Conservation (phyloP, 2,329 filamentous ascomycete species). For the Diplodia sapinea region DNA sequence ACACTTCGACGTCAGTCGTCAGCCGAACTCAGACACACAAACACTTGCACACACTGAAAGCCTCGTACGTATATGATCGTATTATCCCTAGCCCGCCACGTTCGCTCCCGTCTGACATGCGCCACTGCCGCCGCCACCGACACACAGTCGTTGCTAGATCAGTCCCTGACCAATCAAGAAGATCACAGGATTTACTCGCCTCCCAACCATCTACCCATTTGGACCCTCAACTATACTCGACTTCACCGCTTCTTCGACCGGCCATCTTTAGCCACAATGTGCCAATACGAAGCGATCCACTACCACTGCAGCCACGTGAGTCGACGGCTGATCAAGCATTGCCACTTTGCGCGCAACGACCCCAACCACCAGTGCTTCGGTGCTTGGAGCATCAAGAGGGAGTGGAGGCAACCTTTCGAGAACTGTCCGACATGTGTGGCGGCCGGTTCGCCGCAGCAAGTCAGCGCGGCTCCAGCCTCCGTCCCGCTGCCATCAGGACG, state of each 20-base stretch:
- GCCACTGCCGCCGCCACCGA: slow-evolving; percentile 22
- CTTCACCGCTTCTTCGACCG: slow-evolving; percentile 1
- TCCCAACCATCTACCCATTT: background rate
- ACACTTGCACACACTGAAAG: slow-evolving; percentile 15
- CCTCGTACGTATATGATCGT: slow-evolving; percentile 19
- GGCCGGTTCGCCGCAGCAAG: slow-evolving; percentile 34
- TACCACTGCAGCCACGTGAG: slow-evolving; percentile 69
- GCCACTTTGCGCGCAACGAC: slow-evolving; percentile 77
- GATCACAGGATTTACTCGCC: background rate
- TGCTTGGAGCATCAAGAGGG: slow-evolving; percentile 66
- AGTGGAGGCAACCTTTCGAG: slow-evolving; percentile 63
- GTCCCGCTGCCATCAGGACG: slow-evolving; percentile 8
- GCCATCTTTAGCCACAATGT: slow-evolving; percentile 53
- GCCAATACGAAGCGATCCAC: slow-evolving; percentile 71
- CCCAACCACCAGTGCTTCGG: slow-evolving; percentile 71
- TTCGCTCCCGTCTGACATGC: slow-evolving; percentile 21
- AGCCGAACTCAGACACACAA: slow-evolving; percentile 21
- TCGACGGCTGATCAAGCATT: slow-evolving; percentile 69
- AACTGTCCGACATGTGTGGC: slow-evolving; percentile 58
- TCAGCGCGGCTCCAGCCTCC: background rate
- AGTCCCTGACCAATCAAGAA: slow-evolving; percentile 10
- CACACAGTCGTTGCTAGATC: slow-evolving; percentile 8
- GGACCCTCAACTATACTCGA: background rate
- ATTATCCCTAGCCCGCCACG: slow-evolving; percentile 7
- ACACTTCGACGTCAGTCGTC: slow-evolving; percentile 11